Conservation (phyloP, 2,329 filamentous ascomycete species). For the Xylaria hypoxylon region DNA sequence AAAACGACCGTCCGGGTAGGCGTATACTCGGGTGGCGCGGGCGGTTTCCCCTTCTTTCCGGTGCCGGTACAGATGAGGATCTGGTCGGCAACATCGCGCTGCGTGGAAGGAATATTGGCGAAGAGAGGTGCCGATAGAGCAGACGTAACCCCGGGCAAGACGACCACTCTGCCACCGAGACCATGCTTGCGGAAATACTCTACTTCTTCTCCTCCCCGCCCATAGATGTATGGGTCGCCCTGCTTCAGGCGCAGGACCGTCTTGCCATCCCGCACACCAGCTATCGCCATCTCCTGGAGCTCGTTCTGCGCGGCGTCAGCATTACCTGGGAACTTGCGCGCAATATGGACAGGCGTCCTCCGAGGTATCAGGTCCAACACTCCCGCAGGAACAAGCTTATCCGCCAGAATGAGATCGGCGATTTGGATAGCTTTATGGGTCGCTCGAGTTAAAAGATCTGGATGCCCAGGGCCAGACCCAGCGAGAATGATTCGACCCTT, state of each 20-base stretch:
- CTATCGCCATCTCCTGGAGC: conserved; percentile 81
- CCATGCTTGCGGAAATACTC: conserved; percentile 82
- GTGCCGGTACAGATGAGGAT: conserved; percentile 97
- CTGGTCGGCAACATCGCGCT: conserved; percentile 90
- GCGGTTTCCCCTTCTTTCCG: conserved; percentile 86
- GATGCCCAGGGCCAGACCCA: conserved; percentile 92
- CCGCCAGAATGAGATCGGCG: conserved; percentile 83
- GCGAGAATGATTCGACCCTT: conserved; percentile 85
- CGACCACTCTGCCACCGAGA: conserved; percentile 70
- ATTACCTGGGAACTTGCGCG: conserved; percentile 97
- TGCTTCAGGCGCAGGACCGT: conserved; percentile 93
- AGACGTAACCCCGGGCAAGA: conserved; percentile 91
- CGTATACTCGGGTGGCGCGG: conserved; percentile 83
- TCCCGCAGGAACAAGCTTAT: conserved; percentile 85
- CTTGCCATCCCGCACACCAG: conserved; percentile 73
- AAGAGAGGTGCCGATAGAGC: conserved; percentile 90
- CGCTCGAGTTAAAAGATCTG: conserved; percentile 86
- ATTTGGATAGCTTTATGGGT: conserved; percentile 80
- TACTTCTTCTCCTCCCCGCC: conserved; percentile 92
- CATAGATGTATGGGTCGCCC: conserved; percentile 96
- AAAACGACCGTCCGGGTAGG: conserved; percentile 87
- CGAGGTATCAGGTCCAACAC: conserved; percentile 92
- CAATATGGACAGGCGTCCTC: conserved; percentile 88
- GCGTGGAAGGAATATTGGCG: conserved; percentile 86
- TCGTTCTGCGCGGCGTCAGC: conserved; percentile 94